phyloP scores from a whole-genome alignment of 306 rosid genomes.

The Elaeagnus macrophylla region DNA sequence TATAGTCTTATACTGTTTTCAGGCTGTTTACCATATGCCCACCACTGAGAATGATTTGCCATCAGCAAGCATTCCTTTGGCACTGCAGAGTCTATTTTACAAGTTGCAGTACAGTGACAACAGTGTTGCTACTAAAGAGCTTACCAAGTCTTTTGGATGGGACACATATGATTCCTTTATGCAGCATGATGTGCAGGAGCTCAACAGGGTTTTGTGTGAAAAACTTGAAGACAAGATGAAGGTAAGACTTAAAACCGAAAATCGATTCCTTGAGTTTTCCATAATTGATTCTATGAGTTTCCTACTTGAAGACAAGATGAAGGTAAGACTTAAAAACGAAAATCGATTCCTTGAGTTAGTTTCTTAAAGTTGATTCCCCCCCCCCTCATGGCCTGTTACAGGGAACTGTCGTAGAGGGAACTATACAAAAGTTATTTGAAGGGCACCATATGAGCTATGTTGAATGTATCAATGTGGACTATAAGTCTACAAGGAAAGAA shows the following conservation, averaged over 20 bases:
- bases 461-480: constrained; percentile 84
- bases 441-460: constrained; percentile 97
- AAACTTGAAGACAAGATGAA: too few relatives aligned
- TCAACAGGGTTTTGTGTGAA: too few relatives aligned
- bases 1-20: constrained; percentile 23
- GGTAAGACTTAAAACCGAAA: constrained; percentile 91
- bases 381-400: too few relatives aligned
- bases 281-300: constrained; percentile 83
- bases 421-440: constrained; percentile 84
- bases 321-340: constrained; percentile 36
- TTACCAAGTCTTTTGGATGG: constrained; percentile 96
- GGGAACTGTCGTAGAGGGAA: too few relatives aligned
- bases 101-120: too few relatives aligned
- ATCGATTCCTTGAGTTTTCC: too few relatives aligned
- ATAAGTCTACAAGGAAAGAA: constrained; percentile 84
- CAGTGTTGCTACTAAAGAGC: constrained; percentile 86
- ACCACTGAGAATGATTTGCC: constrained; percentile 96
- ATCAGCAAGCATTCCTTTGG: constrained; percentile 88
- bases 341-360: background rate
- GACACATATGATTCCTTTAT: constrained; percentile 83
- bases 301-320: constrained; percentile 92
- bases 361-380: constrained; percentile 15
- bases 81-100: constrained; percentile 87
- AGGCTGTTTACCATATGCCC: constrained; percentile 98
- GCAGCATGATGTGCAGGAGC: constrained; percentile 99